Evolutionary conservation across 2,329 filamentous ascomycete species (phyloP).

Genomic region (Colletotrichum truncatum): DNA sequence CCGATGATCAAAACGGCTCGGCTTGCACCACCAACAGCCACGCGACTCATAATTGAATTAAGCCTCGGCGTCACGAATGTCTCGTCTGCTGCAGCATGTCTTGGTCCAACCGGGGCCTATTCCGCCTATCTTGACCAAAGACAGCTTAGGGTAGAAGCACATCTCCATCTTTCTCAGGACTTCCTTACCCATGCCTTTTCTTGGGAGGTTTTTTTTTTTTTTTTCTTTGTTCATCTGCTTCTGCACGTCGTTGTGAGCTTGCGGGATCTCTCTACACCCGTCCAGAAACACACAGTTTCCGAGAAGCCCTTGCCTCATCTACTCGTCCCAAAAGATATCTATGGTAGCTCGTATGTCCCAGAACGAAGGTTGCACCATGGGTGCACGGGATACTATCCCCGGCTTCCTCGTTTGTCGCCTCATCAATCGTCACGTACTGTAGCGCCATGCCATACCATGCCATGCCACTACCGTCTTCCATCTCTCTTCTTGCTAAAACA

Average conservation of each 20-base stretch:
- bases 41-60: background rate
- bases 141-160: background rate
- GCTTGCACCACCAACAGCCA: background rate
- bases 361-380: background rate
- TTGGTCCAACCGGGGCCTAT: background rate
- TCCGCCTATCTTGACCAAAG: slow-evolving; percentile 6
- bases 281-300: background rate
- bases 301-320: background rate
- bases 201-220: too few species aligned
- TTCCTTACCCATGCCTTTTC: background rate
- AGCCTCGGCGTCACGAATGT: background rate
- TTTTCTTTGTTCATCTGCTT: background rate
- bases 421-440: background rate
- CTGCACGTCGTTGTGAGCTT: background rate
- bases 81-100: slow-evolving; percentile 6
- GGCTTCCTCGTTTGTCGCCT: slow-evolving; percentile 14
- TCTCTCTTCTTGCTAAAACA: slow-evolving; percentile 4
- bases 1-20: background rate
- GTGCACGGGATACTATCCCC: slow-evolving; percentile 12
- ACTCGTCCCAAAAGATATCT: background rate
- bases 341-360: background rate
- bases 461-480: background rate
- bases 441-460: background rate
- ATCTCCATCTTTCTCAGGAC: background rate
- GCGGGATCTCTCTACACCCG: background rate